Evolutionary conservation across 164 flowering plant species (phyloP).

Genomic region (Vitis cinerea): DNA sequence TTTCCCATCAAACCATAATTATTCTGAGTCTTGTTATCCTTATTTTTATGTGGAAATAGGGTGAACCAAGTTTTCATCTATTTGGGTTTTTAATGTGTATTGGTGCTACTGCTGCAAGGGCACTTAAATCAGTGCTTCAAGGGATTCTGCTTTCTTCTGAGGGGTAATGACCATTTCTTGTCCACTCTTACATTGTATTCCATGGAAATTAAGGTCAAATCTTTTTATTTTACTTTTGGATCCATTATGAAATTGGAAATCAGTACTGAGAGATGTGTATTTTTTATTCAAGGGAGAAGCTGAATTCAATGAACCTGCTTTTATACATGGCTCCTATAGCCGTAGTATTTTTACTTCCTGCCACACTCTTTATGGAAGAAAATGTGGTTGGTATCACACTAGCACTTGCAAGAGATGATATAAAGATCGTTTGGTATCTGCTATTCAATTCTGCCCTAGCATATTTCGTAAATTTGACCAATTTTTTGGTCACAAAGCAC

Average conservation of each 20-base stretch:
- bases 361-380: slow-evolving; percentile 63
- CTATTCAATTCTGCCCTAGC: slow-evolving; percentile 66
- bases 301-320: slow-evolving; percentile 73
- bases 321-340: slow-evolving; percentile 77
- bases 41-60: slow-evolving; percentile 25
- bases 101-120: slow-evolving; percentile 76
- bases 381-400: slow-evolving; percentile 66
- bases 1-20: neutral
- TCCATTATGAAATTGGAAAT: neutral
- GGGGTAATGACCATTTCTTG: slow-evolving; percentile 38
- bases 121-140: slow-evolving; percentile 68
- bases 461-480: slow-evolving; percentile 67
- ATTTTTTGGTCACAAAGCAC: slow-evolving; percentile 70
- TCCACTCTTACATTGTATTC: neutral
- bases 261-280: slow-evolving; percentile 1
- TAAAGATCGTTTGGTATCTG: slow-evolving; percentile 57
- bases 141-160: slow-evolving; percentile 75
- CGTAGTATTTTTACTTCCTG: slow-evolving; percentile 67
- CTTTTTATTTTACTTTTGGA: neutral
- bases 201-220: neutral
- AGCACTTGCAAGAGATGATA: slow-evolving; percentile 66
- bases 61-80: slow-evolving; percentile 74
- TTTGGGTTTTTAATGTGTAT: slow-evolving; percentile 71
- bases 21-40: neutral
- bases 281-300: slow-evolving; percentile 52